Evolutionary conservation across 805 yeast species (phyloP).

Genomic region (Sugiyamaella qingdaonensis): DNA sequence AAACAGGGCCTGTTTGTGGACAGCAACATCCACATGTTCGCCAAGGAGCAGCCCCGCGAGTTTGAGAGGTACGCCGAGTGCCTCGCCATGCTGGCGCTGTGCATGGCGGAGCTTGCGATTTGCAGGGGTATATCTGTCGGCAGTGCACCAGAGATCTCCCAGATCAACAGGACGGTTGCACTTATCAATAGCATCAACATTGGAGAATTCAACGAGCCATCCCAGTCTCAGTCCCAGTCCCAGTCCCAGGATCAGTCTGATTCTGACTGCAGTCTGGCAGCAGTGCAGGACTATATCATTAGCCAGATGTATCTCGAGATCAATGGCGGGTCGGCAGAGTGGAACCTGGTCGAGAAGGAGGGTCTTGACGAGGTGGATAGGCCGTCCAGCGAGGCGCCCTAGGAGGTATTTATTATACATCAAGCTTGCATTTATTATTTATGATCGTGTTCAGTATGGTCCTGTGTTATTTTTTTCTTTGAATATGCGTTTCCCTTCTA

Average conservation of each 20-base stretch:
- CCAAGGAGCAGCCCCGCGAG: constrained; percentile 28
- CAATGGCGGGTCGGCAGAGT: constrained; percentile 33
- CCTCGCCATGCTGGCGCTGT: constrained; percentile 32
- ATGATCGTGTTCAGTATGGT: not conserved
- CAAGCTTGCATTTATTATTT: not conserved
- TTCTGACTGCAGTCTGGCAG: constrained; percentile 4
- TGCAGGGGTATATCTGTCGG: constrained; percentile 26
- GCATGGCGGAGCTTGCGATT: constrained; percentile 27
- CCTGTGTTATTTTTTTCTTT: not conserved
- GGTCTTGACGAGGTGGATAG: not conserved
- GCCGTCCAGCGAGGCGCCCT: not conserved
- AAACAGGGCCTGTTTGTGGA: constrained; percentile 11
- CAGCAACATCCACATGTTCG: constrained; percentile 26
- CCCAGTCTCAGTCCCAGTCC: no score
- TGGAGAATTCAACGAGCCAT: not conserved
- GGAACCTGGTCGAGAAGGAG: constrained; percentile 29
- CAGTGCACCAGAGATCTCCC: constrained; percentile 22
- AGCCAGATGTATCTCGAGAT: constrained; percentile 33
- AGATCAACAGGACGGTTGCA: constrained; percentile 25
- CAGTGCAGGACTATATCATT: constrained; percentile 23
- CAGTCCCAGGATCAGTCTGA: not conserved
- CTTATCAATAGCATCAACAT: not conserved
- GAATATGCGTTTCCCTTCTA: no score
- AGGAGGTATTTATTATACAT: no score
- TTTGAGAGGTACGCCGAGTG: constrained; percentile 30